A percentile compares a stretch with the other conserved stretches of the same genome.
These are phyloP conservation scores for Hypoxylon rickii DNA, from an alignment of 495 filamentous ascomycete genomes.

Conservation along the genomic window DNA sequence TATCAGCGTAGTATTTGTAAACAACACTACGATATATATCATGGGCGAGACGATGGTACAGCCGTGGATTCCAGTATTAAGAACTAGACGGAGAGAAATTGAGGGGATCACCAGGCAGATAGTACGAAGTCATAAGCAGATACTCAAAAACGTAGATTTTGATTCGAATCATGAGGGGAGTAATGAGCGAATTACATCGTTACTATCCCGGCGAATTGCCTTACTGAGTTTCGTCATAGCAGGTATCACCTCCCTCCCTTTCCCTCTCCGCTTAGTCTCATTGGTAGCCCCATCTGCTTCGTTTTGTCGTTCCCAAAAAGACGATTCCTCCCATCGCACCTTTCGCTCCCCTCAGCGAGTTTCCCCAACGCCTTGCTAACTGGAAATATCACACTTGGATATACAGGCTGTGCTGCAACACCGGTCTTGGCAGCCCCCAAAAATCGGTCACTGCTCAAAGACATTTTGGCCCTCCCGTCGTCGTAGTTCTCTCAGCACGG, in stretches of 20 bases:
- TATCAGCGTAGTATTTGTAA: no score
- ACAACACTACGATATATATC: no score
- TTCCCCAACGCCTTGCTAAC: conserved; percentile 42
- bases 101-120: no score
- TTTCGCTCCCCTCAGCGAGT: conserved; percentile 21
- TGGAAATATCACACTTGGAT: conserved; percentile 26
- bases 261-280: background rate
- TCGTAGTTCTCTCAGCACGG: conserved; percentile 85
- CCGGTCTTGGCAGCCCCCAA: background rate
- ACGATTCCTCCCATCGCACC: conserved; percentile 10
- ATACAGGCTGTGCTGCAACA: conserved; percentile 14
- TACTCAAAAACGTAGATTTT: conserved; percentile 12
- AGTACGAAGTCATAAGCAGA: no score
- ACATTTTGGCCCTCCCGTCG: conserved; percentile 58
- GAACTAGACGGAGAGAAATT: no score
- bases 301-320: conserved; percentile 2
- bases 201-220: no score
- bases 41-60: no score
- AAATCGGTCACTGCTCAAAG: conserved; percentile 36
- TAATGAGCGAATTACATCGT: conserved; percentile 31
- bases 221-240: no score
- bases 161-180: conserved; percentile 38
- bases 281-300: conserved; percentile 1
- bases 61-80: no score
- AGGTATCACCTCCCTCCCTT: background rate